These are phyloP conservation scores for Teunomyces barrocoloradensis DNA, from an alignment of 805 yeast species.

Conservation along the genomic window DNA sequence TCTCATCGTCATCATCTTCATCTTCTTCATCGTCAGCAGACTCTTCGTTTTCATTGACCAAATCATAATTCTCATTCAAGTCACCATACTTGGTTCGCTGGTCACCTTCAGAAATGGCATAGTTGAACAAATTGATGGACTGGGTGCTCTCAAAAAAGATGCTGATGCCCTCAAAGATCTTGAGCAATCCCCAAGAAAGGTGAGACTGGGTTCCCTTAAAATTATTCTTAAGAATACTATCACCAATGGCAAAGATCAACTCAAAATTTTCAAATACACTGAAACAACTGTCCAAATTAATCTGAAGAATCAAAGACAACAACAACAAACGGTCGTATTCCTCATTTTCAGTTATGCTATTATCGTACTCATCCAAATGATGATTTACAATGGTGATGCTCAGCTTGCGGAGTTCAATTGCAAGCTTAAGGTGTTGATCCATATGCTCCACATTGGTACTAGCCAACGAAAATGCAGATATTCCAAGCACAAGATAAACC, in stretches of 20 bases:
- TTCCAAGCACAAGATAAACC: conserved; percentile 22
- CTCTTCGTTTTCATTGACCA: conserved; percentile 15
- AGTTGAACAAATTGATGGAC: conserved; percentile 46
- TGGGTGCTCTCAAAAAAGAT: conserved; percentile 48
- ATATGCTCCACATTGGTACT: conserved; percentile 7
- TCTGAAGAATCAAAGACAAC: conserved; percentile 34
- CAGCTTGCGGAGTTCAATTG: conserved; percentile 36
- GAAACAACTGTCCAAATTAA: conserved; percentile 36
- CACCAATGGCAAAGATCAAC: conserved; percentile 41
- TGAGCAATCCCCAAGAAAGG: conserved; percentile 21
- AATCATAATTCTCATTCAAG: conserved; percentile 35
- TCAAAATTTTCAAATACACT: conserved; percentile 44
- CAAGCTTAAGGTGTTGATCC: conserved; percentile 23
- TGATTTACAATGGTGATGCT: conserved; percentile 34
- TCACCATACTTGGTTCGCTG: conserved; percentile 45
- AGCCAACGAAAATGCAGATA: conserved; percentile 19
- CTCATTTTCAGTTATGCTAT: conserved; percentile 12
- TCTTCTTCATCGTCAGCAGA: conserved; percentile 10
- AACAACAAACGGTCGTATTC: conserved; percentile 32
- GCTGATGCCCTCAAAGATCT: conserved; percentile 30
- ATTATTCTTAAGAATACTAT: conserved; percentile 22
- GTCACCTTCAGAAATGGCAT: conserved; percentile 36
- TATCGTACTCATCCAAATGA: conserved; percentile 42
- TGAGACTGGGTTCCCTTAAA: conserved; percentile 9
- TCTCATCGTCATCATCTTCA: conserved; percentile 14